Conservation (phyloP, 2,329 filamentous ascomycete genomes). For the Pseudodiploospora longispora region DNA sequence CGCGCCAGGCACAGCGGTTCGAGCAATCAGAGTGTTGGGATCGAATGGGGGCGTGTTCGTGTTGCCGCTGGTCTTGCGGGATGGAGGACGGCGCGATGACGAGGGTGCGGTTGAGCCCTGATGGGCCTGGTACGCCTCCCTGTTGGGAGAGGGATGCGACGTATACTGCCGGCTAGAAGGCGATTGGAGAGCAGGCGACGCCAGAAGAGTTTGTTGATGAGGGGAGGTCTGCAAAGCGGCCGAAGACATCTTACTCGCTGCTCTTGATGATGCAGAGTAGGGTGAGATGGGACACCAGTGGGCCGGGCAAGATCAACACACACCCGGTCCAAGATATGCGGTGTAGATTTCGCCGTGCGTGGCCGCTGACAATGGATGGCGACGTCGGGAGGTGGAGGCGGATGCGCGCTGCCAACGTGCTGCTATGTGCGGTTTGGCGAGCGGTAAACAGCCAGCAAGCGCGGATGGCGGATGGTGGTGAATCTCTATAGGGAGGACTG, state of each 20-base stretch:
- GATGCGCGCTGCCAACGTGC: too few relatives aligned
- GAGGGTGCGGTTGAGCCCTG: conserved; percentile 42
- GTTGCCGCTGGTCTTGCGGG: conserved; percentile 45
- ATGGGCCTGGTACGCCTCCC: conserved; percentile 50
- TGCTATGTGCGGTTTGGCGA: too few relatives aligned
- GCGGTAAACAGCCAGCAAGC: too few relatives aligned
- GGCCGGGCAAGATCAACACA: too few relatives aligned
- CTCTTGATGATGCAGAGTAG: too few relatives aligned
- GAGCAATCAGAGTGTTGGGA: conserved; percentile 37
- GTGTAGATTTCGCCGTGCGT: too few relatives aligned
- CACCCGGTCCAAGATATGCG: too few relatives aligned
- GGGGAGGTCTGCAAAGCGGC: conserved; percentile 54
- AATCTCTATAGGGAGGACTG: too few relatives aligned
- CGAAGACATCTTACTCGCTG: conserved; percentile 33
- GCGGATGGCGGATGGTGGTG: too few relatives aligned
- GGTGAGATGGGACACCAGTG: too few relatives aligned
- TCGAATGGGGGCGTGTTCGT: conserved; percentile 29
- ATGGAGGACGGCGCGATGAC: conserved; percentile 44
- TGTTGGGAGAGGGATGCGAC: conserved; percentile 42
- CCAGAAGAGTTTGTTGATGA: conserved; percentile 44
- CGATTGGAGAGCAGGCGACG: conserved; percentile 37
- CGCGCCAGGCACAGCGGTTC: conserved; percentile 37
- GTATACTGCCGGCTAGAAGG: conserved; percentile 44
- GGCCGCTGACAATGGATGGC: too few relatives aligned
- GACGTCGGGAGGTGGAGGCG: too few relatives aligned